Conservation (phyloP, 2,329 filamentous ascomycete genomes). For the Aspergillus sp. region DNA sequence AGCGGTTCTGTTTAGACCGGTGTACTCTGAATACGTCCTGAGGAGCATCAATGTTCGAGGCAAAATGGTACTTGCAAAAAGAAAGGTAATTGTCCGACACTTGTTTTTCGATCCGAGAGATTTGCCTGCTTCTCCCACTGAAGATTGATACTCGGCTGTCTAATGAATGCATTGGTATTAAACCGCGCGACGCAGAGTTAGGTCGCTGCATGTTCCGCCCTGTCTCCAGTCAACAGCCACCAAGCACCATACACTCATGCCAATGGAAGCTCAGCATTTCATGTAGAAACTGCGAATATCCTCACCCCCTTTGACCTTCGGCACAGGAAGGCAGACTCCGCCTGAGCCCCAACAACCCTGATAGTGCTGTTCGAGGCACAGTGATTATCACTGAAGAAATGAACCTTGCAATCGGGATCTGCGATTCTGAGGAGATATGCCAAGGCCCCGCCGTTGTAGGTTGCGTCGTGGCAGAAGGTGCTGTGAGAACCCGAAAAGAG, state of each 20-base stretch:
- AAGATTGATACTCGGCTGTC: too few relatives aligned
- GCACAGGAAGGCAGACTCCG: neutral
- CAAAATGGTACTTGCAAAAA: too few relatives aligned
- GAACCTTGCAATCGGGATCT: conserved; percentile 1
- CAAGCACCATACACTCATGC: too few relatives aligned
- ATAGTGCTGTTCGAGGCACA: conserved; percentile 4
- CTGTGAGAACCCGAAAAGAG: conserved; percentile 9
- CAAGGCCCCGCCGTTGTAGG: conserved; percentile 13
- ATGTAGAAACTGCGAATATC: conserved; percentile 4
- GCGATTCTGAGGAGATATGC: conserved; percentile 7
- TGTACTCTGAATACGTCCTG: too few relatives aligned
- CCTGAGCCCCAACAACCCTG: neutral
- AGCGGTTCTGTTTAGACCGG: conserved; percentile 8
- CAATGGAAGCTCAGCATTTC: neutral
- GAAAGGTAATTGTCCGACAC: too few relatives aligned
- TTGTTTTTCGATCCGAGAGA: too few relatives aligned
- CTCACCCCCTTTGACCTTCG: neutral
- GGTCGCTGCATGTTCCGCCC: neutral
- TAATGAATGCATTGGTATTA: too few relatives aligned
- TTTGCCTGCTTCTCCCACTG: too few relatives aligned
- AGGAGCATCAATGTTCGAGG: too few relatives aligned
- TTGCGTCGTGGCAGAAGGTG: conserved; percentile 3
- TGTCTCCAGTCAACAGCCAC: neutral
- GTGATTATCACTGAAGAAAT: conserved; percentile 4
- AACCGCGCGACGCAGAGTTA: too few relatives aligned